Evolutionary conservation across 768 basidiomycete genomes (phyloP), one percentile per base, ranked within the genome.

Genomic region (Fistulinella prunicolor): DNA sequence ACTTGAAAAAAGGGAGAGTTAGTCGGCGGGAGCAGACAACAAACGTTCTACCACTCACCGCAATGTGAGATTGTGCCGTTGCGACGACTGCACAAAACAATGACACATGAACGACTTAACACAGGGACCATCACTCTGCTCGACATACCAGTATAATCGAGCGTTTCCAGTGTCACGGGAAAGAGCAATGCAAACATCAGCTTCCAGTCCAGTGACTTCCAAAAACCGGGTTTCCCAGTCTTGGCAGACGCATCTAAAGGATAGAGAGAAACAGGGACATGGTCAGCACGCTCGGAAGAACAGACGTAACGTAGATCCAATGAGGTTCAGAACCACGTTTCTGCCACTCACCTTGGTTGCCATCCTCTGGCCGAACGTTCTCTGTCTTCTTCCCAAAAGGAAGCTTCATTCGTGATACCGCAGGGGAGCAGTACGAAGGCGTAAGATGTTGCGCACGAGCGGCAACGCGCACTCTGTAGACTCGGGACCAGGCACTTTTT

Each of bases 51-150:
- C 13, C 3, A 57, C 73, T 39, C 53, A 78, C 75, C 9, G 77
- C 78, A 48, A 79, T 79, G 29, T 70, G 72, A 24, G 73, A 61
- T 47, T 79, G 78, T 3, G 79, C 75, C 13, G 77, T 79, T 4
- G 78, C 77, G 24, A 79, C 75, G 2, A 78, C 78, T 74, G 46
- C 41, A 38, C 22, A 38, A 14, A 10, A 6, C 37, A 14, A 29
- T 28, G 6, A 44, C 4, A 22, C 17, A 30, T 28, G 32, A 38
- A 23, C 20, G 9, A 19, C 6, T 1, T 24, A 7, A 3, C n/a
- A 19, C n/a, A 13, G 8, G 20, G 29, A 28, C 8, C 12, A 12
- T 35, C n/a, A 4, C 14, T 5, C 32, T 12, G 12, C 16, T 12
- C 6, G 19, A 46, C 46, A 19, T 37, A 56, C 63, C 55, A 3